Evolutionary conservation across 2,329 filamentous ascomycete species (phyloP), one percentile per base, ranked within the genome.

Genomic region (Tolypocladium tropicale): DNA sequence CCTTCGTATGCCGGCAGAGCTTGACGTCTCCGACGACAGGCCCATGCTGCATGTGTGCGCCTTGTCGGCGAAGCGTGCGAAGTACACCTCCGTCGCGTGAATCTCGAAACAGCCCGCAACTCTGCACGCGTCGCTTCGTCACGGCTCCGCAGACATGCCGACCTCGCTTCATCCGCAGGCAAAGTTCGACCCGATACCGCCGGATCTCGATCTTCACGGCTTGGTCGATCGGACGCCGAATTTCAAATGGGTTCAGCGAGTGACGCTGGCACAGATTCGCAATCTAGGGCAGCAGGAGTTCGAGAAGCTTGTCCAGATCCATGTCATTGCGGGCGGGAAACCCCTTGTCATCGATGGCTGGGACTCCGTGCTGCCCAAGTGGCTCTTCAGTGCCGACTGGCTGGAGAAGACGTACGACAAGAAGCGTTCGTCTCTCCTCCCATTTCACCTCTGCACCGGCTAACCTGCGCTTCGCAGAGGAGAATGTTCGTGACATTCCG

Each of bases 301-400:
- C 59, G 91, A 96, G 71, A 90, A 89, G 70, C 79, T 97, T 11
- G 85, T 97, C 0, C 75, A 86, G 51, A 78, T 91, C 7, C 89
- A 95, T 71, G 91, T 97, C 18, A 85, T 96, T 53, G 78, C 86
- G 52, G 86, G 86, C 30, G 94, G 94, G 2, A 91, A 90, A 62
- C 94, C 94, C 2, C 76, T 99, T 7, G 89, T 97, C 12, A 88
- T 99, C 55, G 90, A 95, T 65, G 90, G 90, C 21, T 97, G 94
- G 78, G 82, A 95, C 59, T 76, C 84, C 37, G 78, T 82, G 33
- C 73, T 96, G 46, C 88, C 94, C 53, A 81, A 82, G 48, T 83
- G 83, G 72, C 82, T 95, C 0, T 97, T 97, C 70, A 89, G 85
- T 46, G 77, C 80, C 7, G 78, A 84, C 56, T 99, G 93, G 92